A percentile compares a stretch with the other conserved stretches of the same genome.
phyloP scores from a whole-genome alignment of 2,329 filamentous ascomycete genomes.

The Phoma sp. region DNA sequence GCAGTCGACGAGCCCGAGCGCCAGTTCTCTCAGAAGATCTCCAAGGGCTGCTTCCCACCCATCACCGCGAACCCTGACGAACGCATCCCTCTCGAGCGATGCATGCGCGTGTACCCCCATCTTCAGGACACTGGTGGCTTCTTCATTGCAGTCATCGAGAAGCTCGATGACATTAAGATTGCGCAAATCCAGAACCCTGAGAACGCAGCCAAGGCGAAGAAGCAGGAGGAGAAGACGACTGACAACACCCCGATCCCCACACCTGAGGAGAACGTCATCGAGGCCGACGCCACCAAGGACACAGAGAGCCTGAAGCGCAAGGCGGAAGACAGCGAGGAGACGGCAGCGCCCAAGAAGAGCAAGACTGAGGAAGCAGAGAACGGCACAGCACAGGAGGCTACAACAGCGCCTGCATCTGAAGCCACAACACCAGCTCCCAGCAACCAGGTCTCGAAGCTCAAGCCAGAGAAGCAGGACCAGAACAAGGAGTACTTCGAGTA shows the following conservation, averaged over 20 bases:
- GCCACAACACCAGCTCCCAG: slow-evolving; percentile 16
- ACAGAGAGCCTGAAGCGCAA: slow-evolving; percentile 47
- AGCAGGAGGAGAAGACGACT: slow-evolving; percentile 26
- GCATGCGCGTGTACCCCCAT: slow-evolving; percentile 94
- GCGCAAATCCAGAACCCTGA: slow-evolving; percentile 37
- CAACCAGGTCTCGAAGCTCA: slow-evolving; percentile 40
- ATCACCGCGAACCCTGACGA: slow-evolving; percentile 59
- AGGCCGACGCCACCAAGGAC: slow-evolving; percentile 29
- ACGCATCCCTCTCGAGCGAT: slow-evolving; percentile 80
- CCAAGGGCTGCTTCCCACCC: slow-evolving; percentile 83
- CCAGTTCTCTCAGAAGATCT: slow-evolving; percentile 56
- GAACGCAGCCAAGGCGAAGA: slow-evolving; percentile 34
- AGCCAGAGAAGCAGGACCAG: slow-evolving; percentile 57
- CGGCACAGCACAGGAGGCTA: slow-evolving; percentile 11
- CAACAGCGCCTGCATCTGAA: slow-evolving; percentile 24
- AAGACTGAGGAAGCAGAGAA: slow-evolving; percentile 39
- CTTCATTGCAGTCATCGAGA: slow-evolving; percentile 95
- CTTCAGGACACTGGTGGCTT: slow-evolving; percentile 96
- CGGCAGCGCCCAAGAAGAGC: slow-evolving; percentile 38
- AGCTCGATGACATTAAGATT: slow-evolving; percentile 70
- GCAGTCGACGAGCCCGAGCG: slow-evolving; percentile 67
- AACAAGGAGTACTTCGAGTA: slow-evolving; percentile 94
- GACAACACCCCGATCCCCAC: slow-evolving; percentile 29
- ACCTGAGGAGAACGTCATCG: slow-evolving; percentile 34
- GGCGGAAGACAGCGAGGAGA: slow-evolving; percentile 47